phyloP scores from a whole-genome alignment of 2,329 filamentous ascomycete genomes.

The Volutella citrinella region DNA sequence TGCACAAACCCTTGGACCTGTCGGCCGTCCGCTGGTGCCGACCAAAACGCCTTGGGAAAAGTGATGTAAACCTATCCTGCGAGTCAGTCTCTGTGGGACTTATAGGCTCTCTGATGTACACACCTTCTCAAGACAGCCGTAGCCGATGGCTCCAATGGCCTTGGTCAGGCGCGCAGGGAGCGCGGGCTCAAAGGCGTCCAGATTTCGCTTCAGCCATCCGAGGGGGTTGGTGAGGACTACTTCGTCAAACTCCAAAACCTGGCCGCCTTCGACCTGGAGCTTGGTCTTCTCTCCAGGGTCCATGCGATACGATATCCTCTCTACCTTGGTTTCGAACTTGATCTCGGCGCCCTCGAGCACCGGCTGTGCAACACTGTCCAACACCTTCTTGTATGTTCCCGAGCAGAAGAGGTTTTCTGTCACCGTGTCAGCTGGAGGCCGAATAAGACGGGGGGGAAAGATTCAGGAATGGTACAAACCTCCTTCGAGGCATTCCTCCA shows the following conservation, averaged over 20 bases:
- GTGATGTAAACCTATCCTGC: constrained; percentile 53
- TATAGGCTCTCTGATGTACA: constrained; percentile 2
- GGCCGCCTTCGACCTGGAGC: constrained; percentile 45
- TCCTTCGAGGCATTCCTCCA: constrained; percentile 75
- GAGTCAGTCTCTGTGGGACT: constrained; percentile 3
- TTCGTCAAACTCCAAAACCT: constrained; percentile 57
- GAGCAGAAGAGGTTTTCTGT: constrained; percentile 59
- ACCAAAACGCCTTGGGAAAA: constrained; percentile 77
- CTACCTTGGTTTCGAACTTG: constrained; percentile 45
- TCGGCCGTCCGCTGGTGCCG: constrained; percentile 35
- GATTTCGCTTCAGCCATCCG: constrained; percentile 64
- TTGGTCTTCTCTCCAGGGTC: constrained; percentile 32
- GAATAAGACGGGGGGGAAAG: constrained; percentile 2
- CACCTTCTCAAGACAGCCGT: constrained; percentile 70
- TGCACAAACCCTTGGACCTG: constrained; percentile 67
- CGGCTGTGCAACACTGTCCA: constrained; percentile 56
- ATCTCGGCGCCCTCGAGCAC: constrained; percentile 55
- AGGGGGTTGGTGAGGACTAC: constrained; percentile 66
- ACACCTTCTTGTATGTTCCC: constrained; percentile 56
- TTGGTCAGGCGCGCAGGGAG: constrained; percentile 55
- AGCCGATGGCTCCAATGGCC: constrained; percentile 64
- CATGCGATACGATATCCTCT: constrained; percentile 36
- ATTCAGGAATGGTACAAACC: constrained; percentile 36
- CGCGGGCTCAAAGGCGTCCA: constrained; percentile 57
- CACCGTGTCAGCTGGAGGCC: no score